A percentile compares a stretch with the other conserved stretches of the same genome.
These are phyloP conservation scores for Solanum ahanhuiri DNA, from an alignment of 257 asterid genomes.

Conservation along the genomic window DNA sequence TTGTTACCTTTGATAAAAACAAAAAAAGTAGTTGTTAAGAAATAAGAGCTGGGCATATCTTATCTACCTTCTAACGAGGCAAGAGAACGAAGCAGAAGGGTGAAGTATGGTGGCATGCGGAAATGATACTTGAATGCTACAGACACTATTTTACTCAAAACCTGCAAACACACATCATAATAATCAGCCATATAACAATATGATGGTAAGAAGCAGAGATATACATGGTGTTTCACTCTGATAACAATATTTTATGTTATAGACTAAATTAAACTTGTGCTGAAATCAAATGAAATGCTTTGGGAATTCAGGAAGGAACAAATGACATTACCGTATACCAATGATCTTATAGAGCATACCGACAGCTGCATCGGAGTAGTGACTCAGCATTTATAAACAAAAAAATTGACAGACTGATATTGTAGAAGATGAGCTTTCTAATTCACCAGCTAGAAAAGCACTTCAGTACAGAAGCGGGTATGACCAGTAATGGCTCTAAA, in stretches of 20 bases:
- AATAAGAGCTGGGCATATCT: background rate
- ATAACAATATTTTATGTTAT: background rate
- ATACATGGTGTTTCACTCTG: background rate
- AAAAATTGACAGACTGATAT: background rate
- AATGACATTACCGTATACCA: background rate
- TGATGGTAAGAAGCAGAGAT: background rate
- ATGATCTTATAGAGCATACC: background rate
- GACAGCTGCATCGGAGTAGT: background rate
- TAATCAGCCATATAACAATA: conserved; percentile 9
- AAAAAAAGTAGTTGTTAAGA: background rate
- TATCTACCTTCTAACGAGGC: conserved; percentile 89
- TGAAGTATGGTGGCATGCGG: conserved; percentile 91
- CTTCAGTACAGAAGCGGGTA: background rate
- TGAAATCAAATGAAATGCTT: background rate
- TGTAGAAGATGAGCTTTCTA: background rate
- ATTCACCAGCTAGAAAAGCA: background rate
- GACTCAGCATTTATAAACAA: background rate
- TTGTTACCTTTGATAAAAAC: background rate
- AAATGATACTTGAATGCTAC: conserved; percentile 91
- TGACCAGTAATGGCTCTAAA: background rate
- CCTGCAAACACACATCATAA: conserved; percentile 36
- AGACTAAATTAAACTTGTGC: background rate
- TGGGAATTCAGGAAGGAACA: background rate
- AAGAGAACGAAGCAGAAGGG: conserved; percentile 84
- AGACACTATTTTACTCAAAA: conserved; percentile 84